phyloP scores from a whole-genome alignment of 2,329 filamentous ascomycete genomes.

The Fusarium sp. region DNA sequence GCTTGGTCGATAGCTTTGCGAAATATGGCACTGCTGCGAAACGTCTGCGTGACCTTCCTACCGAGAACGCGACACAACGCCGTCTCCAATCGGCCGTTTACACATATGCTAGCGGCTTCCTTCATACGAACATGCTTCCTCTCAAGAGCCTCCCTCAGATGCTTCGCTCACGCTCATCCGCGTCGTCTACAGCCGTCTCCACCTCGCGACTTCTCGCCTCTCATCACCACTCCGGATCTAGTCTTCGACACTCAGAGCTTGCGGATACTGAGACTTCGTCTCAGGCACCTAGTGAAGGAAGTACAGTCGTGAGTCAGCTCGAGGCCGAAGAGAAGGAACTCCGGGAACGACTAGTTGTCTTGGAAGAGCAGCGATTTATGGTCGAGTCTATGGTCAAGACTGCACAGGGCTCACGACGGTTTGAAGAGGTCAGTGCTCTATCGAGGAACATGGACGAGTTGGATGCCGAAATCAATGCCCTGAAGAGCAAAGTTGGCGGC shows the following conservation, averaged over 20 bases:
- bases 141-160: slow-evolving; percentile 80
- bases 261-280: slow-evolving; percentile 62
- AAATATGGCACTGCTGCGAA: slow-evolving; percentile 89
- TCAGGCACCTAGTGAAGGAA: slow-evolving; percentile 62
- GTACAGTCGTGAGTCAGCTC: slow-evolving; percentile 69
- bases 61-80: slow-evolving; percentile 77
- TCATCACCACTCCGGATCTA: slow-evolving; percentile 55
- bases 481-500: slow-evolving; percentile 74
- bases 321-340: slow-evolving; percentile 88
- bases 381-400: slow-evolving; percentile 87
- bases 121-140: slow-evolving; percentile 92
- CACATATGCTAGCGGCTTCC: slow-evolving; percentile 82
- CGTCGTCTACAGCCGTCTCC: slow-evolving; percentile 46
- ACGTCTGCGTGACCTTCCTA: slow-evolving; percentile 83
- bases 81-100: slow-evolving; percentile 86
- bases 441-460: slow-evolving; percentile 86
- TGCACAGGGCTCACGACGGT: slow-evolving; percentile 80
- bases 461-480: slow-evolving; percentile 78
- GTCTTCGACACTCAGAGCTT: slow-evolving; percentile 62
- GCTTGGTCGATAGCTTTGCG: slow-evolving; percentile 87
- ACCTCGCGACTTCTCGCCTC: slow-evolving; percentile 52
- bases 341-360: slow-evolving; percentile 81
- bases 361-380: slow-evolving; percentile 93
- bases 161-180: slow-evolving; percentile 62
- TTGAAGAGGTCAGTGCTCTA: slow-evolving; percentile 87